Evolutionary conservation across 495 filamentous ascomycete genomes (phyloP).

Genomic region (Annulohypoxylon bovei): DNA sequence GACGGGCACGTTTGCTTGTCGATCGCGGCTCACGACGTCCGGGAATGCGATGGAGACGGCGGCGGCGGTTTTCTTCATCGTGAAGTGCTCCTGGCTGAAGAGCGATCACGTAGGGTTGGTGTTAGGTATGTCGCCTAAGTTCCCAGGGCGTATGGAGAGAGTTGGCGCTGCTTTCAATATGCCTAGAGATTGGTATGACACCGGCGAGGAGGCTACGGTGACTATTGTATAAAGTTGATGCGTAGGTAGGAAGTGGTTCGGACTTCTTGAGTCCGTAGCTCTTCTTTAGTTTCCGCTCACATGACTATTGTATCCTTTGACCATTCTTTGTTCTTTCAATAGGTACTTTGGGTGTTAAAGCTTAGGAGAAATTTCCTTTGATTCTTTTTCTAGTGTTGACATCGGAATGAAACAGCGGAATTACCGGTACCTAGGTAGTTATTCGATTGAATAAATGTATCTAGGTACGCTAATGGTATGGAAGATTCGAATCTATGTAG

Average conservation of each 20-base stretch:
- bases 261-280: too few species aligned
- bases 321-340: too few species aligned
- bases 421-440: too few species aligned
- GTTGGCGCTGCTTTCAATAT: constrained; percentile 15
- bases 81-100: constrained; percentile 17
- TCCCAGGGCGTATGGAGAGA: constrained; percentile 25
- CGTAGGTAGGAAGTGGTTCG: neutral
- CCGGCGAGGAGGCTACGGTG: constrained; percentile 24
- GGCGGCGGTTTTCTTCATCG: constrained; percentile 26
- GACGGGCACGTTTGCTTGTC: constrained; percentile 4
- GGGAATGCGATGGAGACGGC: constrained; percentile 23
- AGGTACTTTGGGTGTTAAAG: too few species aligned
- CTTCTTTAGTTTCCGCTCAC: too few species aligned
- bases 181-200: constrained; percentile 25
- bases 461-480: too few species aligned
- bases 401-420: too few species aligned
- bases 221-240: neutral
- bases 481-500: neutral
- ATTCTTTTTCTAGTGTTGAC: too few species aligned
- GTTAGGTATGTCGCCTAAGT: constrained; percentile 22
- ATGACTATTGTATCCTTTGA: too few species aligned
- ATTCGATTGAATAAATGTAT: too few species aligned
- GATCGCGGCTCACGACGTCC: constrained; percentile 16
- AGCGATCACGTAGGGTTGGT: constrained; percentile 25
- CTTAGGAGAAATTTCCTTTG: too few species aligned